Conservation (phyloP, 2,329 filamentous ascomycete genomes). For the Paecilomyces fulvus region DNA sequence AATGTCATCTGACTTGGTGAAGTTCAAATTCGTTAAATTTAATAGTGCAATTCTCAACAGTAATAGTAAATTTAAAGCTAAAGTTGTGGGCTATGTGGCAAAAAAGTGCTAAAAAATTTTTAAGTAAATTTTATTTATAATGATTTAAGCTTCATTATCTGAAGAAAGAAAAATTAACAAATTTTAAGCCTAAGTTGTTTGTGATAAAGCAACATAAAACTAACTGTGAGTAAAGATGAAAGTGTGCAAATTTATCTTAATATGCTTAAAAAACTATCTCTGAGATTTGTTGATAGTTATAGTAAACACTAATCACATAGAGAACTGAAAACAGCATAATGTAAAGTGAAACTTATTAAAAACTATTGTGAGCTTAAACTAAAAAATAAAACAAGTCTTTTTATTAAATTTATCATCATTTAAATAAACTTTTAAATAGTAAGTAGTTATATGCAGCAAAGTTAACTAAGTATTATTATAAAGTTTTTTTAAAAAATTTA, state of each 20-base stretch:
- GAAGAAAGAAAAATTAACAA: neutral
- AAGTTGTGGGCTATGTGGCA: neutral
- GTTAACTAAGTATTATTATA: neutral
- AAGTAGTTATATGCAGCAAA: neutral
- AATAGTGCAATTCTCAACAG: neutral
- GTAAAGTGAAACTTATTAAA: neutral
- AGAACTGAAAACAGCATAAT: neutral
- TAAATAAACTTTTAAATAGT: neutral
- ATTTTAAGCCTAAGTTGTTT: neutral
- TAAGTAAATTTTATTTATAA: neutral
- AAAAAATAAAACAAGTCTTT: neutral
- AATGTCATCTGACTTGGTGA: neutral
- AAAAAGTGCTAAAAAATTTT: neutral
- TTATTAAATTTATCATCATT: too few relatives aligned
- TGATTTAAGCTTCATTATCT: neutral
- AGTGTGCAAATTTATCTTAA: neutral
- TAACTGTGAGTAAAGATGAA: neutral
- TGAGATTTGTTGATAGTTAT: neutral
- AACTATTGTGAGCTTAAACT: neutral
- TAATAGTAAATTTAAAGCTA: neutral
- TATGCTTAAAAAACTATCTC: neutral
- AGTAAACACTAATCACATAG: neutral
- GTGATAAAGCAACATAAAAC: neutral
- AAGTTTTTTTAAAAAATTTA: neutral
- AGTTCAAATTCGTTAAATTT: neutral